phyloP scores from a whole-genome alignment of 495 filamentous ascomycete genomes.

The Viridothelium virens region DNA sequence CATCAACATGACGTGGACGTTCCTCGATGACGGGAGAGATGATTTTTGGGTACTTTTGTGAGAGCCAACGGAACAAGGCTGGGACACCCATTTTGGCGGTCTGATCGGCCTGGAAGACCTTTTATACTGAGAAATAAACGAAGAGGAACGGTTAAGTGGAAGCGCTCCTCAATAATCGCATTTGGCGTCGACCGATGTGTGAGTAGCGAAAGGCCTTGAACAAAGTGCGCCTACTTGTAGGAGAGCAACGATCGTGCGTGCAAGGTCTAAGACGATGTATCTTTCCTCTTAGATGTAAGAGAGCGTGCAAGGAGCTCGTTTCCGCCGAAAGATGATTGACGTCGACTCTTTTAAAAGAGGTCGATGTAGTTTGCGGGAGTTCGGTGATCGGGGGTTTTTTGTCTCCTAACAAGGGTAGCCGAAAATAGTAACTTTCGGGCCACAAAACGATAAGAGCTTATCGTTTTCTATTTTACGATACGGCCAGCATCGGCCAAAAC shows the following conservation, averaged over 20 bases:
- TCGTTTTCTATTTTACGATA: neutral
- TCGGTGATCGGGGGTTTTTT: neutral
- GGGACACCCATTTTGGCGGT: conserved; percentile 76
- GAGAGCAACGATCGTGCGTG: too few relatives aligned
- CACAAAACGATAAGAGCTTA: neutral
- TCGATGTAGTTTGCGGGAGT: neutral
- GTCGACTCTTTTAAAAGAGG: neutral
- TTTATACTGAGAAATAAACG: conserved; percentile 14
- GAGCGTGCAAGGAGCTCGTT: neutral
- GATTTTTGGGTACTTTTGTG: conserved; percentile 94
- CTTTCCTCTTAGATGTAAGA: too few relatives aligned
- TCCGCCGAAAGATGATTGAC: neutral
- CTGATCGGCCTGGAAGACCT: neutral
- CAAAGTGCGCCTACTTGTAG: too few relatives aligned
- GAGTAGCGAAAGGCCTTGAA: neutral
- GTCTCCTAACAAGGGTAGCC: neutral
- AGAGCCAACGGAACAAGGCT: conserved; percentile 87
- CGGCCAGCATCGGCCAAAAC: neutral
- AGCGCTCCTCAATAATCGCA: neutral
- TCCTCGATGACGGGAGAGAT: conserved; percentile 86
- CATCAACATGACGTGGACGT: conserved; percentile 65
- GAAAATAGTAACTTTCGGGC: neutral
- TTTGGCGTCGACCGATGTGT: neutral
- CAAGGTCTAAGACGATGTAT: too few relatives aligned
- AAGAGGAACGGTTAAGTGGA: neutral